Base-by-base conservation (phyloP, 2,329 filamentous ascomycete genomes). In the Emergomyces pasteurianus region DNA sequence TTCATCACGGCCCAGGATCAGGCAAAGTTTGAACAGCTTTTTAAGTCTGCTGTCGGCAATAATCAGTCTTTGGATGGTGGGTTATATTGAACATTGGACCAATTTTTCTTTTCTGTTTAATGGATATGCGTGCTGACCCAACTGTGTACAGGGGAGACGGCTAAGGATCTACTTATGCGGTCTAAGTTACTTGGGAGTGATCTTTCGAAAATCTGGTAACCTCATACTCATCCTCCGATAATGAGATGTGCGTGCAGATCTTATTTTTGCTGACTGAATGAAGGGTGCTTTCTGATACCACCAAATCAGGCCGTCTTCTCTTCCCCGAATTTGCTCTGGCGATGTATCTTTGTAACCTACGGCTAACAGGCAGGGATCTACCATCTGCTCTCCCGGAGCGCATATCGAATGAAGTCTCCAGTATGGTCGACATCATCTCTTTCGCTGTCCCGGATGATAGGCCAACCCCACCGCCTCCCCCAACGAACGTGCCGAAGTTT, bases 351-450 rank as follows among this genome's bases (percentile, higher is more conserved):
- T 99, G 94, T 80, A 99, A 97, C 71, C 72, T 99, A 67, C 94
- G 88, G 73, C 80, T 97, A 62, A 94, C 90, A 0, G 90, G 91
- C 62, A 96, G 95, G 75, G 80, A 86, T 0, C 75, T 99, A 28
- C 94, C 94, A 0, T 71, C 80, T 1, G 74, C 72, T 6, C 80
- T 99, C 10, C 94, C 94, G 0, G 91, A 96, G 38, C 87, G 85
- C 62, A 86, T 99, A 65, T 88, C 86, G 78, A 99, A 99, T 69
- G 94, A 99, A 74, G 94, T 99, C 21, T 97, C 92, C 3, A 96
- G 94, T 75, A 97, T 99, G 92, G 94, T 99, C 47, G 94, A 99
- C 71, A 99, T 99, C 61, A 99, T 99, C 71, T 96, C 91, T 62
- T 99, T 99, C 72, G 90, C 87, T 67, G 83, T 96, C 28, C 85